A percentile compares a stretch with the other conserved stretches of the same genome.
Evolutionary conservation across 2,329 filamentous ascomycete genomes (phyloP).

Genomic region (Berkeleyomyces basicola): DNA sequence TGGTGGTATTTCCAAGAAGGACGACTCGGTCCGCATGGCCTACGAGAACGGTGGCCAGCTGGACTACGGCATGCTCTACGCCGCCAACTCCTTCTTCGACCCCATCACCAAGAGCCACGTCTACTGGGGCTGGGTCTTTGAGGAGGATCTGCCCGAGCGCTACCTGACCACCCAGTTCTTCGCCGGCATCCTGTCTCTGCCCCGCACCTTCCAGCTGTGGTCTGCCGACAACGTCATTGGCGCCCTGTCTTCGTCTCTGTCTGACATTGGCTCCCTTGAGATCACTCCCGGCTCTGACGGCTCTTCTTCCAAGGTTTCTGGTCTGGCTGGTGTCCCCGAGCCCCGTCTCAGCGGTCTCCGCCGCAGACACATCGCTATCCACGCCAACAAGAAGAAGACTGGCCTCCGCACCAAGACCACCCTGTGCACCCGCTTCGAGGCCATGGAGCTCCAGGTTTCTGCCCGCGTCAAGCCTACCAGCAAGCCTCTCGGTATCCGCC

Average conservation of each 20-base stretch:
- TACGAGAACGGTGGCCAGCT: conserved; percentile 12
- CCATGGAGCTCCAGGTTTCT: conserved; percentile 8
- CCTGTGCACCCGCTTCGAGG: conserved; percentile 7
- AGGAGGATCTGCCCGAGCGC: conserved; percentile 10
- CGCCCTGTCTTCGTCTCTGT: conserved; percentile 2
- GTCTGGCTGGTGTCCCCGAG: conserved; percentile 6
- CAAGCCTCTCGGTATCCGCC: conserved; percentile 8
- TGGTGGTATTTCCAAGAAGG: neutral
- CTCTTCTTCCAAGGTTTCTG: conserved; percentile 2
- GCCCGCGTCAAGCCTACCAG: conserved; percentile 1
- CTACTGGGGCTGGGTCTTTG: conserved; percentile 3
- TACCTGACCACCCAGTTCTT: conserved; percentile 9
- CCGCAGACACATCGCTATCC: conserved; percentile 6
- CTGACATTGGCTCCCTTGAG: conserved; percentile 8
- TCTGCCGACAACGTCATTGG: conserved; percentile 7
- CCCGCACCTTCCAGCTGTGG: conserved; percentile 9
- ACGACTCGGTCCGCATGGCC: conserved; percentile 3
- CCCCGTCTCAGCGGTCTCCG: conserved; percentile 5
- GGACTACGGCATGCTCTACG: conserved; percentile 17
- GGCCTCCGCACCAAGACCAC: conserved; percentile 7
- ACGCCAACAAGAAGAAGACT: conserved; percentile 11
- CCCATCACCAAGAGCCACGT: conserved; percentile 4
- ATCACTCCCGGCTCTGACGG: neutral
- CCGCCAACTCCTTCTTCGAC: conserved; percentile 17
- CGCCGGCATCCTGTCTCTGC: conserved; percentile 8